These are phyloP conservation scores for Chaetomiaceae sp. DNA, from an alignment of 2,329 filamentous ascomycete species.

Conservation along the genomic window DNA sequence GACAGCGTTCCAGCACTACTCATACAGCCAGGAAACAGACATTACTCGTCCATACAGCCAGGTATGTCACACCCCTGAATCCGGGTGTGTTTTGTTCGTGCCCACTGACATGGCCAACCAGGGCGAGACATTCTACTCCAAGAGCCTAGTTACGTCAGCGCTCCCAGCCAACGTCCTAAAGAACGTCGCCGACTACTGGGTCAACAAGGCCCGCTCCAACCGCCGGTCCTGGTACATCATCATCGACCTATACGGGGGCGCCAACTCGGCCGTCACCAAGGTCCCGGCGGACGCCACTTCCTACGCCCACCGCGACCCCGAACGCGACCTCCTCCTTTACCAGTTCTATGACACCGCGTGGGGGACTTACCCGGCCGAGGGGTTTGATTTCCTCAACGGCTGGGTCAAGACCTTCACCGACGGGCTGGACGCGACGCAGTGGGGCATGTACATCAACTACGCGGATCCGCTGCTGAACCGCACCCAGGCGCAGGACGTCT, in stretches of 20 bases:
- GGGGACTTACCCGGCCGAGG: conserved; percentile 33
- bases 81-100: background rate
- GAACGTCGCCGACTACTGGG: conserved; percentile 29
- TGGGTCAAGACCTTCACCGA: conserved; percentile 35
- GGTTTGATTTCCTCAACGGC: conserved; percentile 37
- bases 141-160: conserved; percentile 26
- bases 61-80: background rate
- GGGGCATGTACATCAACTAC: conserved; percentile 51
- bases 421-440: conserved; percentile 31
- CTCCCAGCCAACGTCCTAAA: conserved; percentile 25
- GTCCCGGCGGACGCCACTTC: conserved; percentile 29
- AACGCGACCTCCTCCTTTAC: conserved; percentile 44
- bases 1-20: conserved; percentile 30
- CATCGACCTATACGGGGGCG: conserved; percentile 33
- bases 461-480: conserved; percentile 44
- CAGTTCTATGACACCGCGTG: conserved; percentile 43
- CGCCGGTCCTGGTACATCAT: conserved; percentile 32
- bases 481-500: conserved; percentile 44
- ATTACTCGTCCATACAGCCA: conserved; percentile 23
- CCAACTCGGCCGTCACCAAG: conserved; percentile 35
- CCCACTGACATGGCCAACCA: background rate
- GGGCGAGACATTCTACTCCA: conserved; percentile 32
- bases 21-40: conserved; percentile 29
- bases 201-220: conserved; percentile 20
- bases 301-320: conserved; percentile 33